Base-by-base conservation (phyloP, 129 eudicot species). In the Pulicaria dysenterica region DNA sequence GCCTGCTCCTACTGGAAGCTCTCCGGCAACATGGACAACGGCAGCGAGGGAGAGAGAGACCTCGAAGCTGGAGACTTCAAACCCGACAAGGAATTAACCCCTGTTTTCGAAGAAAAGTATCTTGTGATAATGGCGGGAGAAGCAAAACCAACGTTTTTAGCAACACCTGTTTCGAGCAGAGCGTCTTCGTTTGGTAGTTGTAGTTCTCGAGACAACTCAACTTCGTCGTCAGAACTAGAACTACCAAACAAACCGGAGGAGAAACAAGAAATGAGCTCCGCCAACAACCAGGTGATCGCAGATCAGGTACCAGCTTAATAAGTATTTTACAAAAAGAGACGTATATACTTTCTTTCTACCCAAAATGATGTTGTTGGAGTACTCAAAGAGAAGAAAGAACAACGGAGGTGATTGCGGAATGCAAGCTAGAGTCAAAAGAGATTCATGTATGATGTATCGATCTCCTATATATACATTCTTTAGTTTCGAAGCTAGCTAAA, bases 51-150 rank as follows among this genome's bases (percentile, higher is more conserved):
- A 5, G 82, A 81, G 37, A 38, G 82, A 40, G 86, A 81, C 50
- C 51, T 69, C 0, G 88, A 85, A 63, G 47, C 70, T 49, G 88
- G 84, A 40, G 84, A 73, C 5, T 80, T 76, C 15, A 80, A 82
- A 38, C 77, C 74, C 12, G 71, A 36, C 5, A 84, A 75, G 67
- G 80, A 67, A 1, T 3, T 1, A 40, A 15, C 76, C 24, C 89
- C 80, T 12, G 81, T 58, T 48, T 80, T 73, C 16, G 96, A 89
- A 48, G 92, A 89, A 73, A 89, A 84, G 77, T 73, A 78, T 74
- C 58, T 89, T 19, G 96, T 89, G 0, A 86, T 89, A 4, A 86
- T 89, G 96, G 92, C 92, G 3, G 96, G 96, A 42, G 80, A 89
- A 39, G 84, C 53, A n/a, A 79, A 80, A 42, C 92, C 96, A 5